Conservation (phyloP, 306 rosid genomes). For the Notholithocarpus densiflorus region DNA sequence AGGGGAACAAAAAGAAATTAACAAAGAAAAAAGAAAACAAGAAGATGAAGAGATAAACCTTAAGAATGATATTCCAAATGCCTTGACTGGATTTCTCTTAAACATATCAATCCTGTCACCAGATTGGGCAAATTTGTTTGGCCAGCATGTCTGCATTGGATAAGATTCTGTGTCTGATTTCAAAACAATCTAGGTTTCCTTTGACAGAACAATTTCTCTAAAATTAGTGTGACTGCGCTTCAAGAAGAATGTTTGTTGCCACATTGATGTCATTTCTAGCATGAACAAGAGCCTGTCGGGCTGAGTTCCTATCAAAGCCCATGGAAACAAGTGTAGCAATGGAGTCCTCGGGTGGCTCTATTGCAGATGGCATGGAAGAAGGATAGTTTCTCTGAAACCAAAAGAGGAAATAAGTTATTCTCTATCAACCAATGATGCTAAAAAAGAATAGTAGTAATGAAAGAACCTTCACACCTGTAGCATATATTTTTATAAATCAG, state of each 20-base stretch:
- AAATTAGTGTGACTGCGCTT: conserved; percentile 69
- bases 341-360: conserved; percentile 75
- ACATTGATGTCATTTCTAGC: conserved; percentile 85
- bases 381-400: conserved; percentile 70
- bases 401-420: neutral
- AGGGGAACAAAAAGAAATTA: conserved; percentile 18
- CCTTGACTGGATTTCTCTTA: conserved; percentile 18
- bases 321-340: conserved; percentile 81
- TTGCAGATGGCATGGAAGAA: conserved; percentile 44
- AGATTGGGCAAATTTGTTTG: conserved; percentile 34
- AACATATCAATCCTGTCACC: conserved; percentile 36
- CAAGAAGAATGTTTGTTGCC: conserved; percentile 94
- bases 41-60: conserved; percentile 14
- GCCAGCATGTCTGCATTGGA: conserved; percentile 21
- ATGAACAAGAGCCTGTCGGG: conserved; percentile 90
- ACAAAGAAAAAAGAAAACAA: neutral
- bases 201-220: neutral
- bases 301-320: conserved; percentile 94
- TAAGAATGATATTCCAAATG: conserved; percentile 27
- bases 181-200: conserved; percentile 21
- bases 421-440: neutral
- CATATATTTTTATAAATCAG: neutral
- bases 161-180: conserved; percentile 19
- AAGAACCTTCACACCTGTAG: neutral
- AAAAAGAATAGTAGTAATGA: neutral